Evolutionary conservation across 495 filamentous ascomycete species (phyloP), one percentile per base, ranked within the genome.

Genomic region (Cercophora sp.): DNA sequence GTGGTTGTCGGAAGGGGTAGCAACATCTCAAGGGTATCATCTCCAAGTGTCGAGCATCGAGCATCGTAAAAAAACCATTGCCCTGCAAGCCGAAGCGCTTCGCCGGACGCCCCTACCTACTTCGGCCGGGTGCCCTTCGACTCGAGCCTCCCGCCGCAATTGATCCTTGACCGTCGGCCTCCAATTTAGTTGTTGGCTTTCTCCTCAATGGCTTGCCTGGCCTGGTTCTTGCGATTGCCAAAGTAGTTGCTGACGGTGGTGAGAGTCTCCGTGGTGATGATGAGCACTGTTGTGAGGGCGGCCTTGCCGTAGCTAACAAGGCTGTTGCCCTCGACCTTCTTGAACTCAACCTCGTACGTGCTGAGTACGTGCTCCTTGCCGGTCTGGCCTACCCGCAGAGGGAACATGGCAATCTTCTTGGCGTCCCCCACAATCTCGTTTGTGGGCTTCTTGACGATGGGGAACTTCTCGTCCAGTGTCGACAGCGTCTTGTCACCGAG

Each of bases 361-460:
- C 79, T 74, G 59, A 85, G 69, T 54, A 96, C 73, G 64, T 96
- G 89, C 53, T 84, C 76, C 72, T 85, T 89, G 58, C 84, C 82
- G 55, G 88, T 78, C n/a, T 70, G 72, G 9, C 79, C 81, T 43
- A 89, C 68, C 22, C 77, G 76, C 39, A 86, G 64, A 11, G 91
- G 91, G 61, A 84, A 80, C 54, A 75, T 78, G 26, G 83, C 79
- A n/a, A 79, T 69, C 54, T 80, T 73, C 59, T 82, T 75, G 61
- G 87, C 79, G 10, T 80, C 83, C 52, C 70, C 75, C 65, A 83
- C 80, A 51, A 98, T 78, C 66, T 88, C 88, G 32, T 82, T 70
- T 8, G 89, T 91, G 18, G 91, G 84, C 69, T 96, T 86, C 75
- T 89, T 96, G 59, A 98, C 82, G 61, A 87, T 79, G 23, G 93